phyloP scores from a whole-genome alignment of 495 filamentous ascomycete species.

The Daldinia concentrica region DNA sequence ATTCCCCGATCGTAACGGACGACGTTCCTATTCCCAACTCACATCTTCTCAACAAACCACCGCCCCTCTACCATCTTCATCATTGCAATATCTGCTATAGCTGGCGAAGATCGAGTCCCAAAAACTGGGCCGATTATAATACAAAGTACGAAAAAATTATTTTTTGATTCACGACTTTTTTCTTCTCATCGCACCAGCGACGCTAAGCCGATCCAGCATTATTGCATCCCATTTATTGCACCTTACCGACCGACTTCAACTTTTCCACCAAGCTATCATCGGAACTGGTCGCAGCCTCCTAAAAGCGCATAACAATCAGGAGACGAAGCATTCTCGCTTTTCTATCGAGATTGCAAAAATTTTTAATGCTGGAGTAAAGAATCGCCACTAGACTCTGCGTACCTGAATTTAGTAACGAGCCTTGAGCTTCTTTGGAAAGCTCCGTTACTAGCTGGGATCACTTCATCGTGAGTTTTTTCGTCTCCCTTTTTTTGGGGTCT shows the following conservation, averaged over 20 bases:
- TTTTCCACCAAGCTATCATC: conserved; percentile 29
- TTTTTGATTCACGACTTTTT: conserved; percentile 33
- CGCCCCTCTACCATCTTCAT: conserved; percentile 19
- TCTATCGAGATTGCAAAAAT: conserved; percentile 37
- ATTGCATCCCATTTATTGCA: conserved; percentile 11
- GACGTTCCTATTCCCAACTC: conserved; percentile 28
- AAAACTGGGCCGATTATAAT: conserved; percentile 32
- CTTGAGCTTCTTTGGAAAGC: conserved; percentile 53
- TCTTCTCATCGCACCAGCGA: conserved; percentile 12
- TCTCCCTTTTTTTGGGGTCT: conserved; percentile 43
- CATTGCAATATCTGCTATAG: conserved; percentile 21
- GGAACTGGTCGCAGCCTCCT: conserved; percentile 25
- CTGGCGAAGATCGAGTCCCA: conserved; percentile 38
- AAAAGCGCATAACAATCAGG: conserved; percentile 36
- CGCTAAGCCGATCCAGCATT: conserved; percentile 21
- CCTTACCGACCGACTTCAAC: conserved; percentile 25
- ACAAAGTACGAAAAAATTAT: conserved; percentile 25
- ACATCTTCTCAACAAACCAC: conserved; percentile 13
- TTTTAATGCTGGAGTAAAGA: conserved; percentile 39
- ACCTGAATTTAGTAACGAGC: conserved; percentile 49
- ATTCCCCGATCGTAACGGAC: conserved; percentile 34
- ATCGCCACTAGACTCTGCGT: conserved; percentile 47
- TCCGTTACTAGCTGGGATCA: conserved; percentile 50
- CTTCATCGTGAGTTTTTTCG: conserved; percentile 61
- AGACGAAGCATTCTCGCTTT: conserved; percentile 44